Evolutionary conservation across 73 alveolate genomes (phyloP).

Genomic region (Stentor coeruleus): DNA sequence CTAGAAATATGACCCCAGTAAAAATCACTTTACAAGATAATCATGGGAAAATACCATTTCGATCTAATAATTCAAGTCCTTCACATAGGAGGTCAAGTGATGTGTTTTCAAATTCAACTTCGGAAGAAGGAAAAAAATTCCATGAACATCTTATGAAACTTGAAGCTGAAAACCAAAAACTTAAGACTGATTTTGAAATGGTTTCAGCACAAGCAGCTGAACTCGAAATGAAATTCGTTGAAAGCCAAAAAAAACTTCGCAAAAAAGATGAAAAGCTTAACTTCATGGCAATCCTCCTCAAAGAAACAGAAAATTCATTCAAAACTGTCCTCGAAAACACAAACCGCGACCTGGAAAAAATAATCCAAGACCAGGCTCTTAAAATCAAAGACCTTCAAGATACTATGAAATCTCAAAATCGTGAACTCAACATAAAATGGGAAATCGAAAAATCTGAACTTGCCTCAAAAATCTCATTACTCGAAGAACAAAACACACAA

Average conservation of each 20-base stretch:
- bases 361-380: not conserved
- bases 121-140: slow-evolving; percentile 3
- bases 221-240: no score
- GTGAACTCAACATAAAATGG: not conserved
- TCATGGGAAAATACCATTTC: not conserved
- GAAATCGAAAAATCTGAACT: not conserved
- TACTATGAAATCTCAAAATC: not conserved
- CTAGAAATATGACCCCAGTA: not conserved
- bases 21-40: not conserved
- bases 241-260: not conserved
- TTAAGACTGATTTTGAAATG: not conserved
- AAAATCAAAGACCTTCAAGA: not conserved
- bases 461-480: not conserved
- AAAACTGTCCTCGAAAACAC: not conserved
- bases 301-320: not conserved
- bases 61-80: not conserved
- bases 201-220: not conserved
- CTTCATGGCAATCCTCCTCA: not conserved
- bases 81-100: not conserved
- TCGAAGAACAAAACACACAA: not conserved
- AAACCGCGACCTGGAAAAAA: not conserved
- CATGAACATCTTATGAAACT: not conserved
- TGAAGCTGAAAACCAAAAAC: not conserved
- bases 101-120: not conserved
- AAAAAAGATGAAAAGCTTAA: not conserved